Evolutionary conservation across 2,329 filamentous ascomycete genomes (phyloP), one percentile per base, ranked within the genome.

Genomic region (Periconia sp.): DNA sequence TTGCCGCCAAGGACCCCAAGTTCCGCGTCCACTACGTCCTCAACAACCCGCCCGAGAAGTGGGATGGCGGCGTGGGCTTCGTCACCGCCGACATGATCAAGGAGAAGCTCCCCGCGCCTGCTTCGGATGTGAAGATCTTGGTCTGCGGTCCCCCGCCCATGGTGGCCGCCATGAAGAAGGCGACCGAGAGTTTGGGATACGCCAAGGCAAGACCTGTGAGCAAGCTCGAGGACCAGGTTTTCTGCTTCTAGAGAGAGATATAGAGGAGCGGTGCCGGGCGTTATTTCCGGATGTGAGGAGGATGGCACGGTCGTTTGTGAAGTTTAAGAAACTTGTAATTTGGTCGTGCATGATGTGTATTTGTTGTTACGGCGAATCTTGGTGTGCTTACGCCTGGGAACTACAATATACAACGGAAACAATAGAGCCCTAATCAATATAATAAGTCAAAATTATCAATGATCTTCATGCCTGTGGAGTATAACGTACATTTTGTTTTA

Each of bases 151-250:
- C 94, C 54, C 94, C 94, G 53, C 94, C 94, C 47, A 99, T 99
- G 94, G 84, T 97, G 60, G 90, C 89, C 68, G 93, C 92, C 48
- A 88, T 97, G 81, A 99, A 99, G 89, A 97, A 97, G 84, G 85
- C 91, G 7, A 88, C 92, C 47, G 91, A 95, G 78, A 83, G 85
- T 59, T 83, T 97, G 18, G 94, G 94, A 54, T 99, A 89, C 81
- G 84, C 90, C 71, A 97, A 97, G 83, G 90, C 94, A 41, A 86
- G 87, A 57, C 91, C 93, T 43, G 92, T 97, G 68, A 97, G 92
- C 86, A 97, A 97, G 85, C 86, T 97, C 50, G 90, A 93, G 73
- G 94, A 99, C 76, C 94, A 97, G 77, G 91, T 99, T 64, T 99
- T 99, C 80, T 92, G 91, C 71, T 99, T 99, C 79, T 92, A 89